Evolutionary conservation across 129 eudicot species (phyloP).

Genomic region (Scalesia atractyloides): DNA sequence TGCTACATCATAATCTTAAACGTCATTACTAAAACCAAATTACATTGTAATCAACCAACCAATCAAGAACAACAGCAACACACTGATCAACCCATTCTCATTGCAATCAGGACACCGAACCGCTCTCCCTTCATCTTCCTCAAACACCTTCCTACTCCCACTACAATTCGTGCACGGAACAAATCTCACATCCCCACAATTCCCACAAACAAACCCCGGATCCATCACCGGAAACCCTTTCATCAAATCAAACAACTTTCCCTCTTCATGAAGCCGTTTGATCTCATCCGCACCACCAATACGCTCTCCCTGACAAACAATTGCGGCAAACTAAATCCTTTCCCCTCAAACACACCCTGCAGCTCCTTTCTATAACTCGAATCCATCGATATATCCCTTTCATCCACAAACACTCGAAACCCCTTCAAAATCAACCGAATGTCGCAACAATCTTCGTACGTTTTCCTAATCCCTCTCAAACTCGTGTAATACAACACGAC

Average conservation of each 20-base stretch:
- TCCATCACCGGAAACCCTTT: conserved; percentile 62
- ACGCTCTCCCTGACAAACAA: conserved; percentile 57
- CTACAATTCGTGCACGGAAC: conserved; percentile 73
- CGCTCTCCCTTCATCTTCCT: conserved; percentile 63
- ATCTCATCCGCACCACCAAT: conserved; percentile 88
- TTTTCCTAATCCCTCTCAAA: conserved; percentile 87
- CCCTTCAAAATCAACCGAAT: conserved; percentile 79
- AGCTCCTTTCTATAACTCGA: conserved; percentile 66
- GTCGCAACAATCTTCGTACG: conserved; percentile 80
- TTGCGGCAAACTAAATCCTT: conserved; percentile 70
- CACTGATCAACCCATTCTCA: conserved; percentile 90
- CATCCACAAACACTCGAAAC: conserved; percentile 77
- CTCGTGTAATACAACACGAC: conserved; percentile 82
- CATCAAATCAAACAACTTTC: conserved; percentile 59
- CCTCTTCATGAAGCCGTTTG: conserved; percentile 74
- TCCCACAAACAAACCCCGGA: conserved; percentile 56
- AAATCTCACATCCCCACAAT: conserved; percentile 90
- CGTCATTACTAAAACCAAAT: conserved; percentile 17
- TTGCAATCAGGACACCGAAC: conserved; percentile 75
- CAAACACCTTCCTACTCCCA: conserved; percentile 87
- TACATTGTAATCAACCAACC: conserved; percentile 15
- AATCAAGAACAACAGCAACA: conserved; percentile 69
- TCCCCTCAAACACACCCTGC: conserved; percentile 62
- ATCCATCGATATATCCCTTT: conserved; percentile 93
- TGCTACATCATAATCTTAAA: conserved; percentile 19